These are phyloP conservation scores for Magnusiomyces sp. DNA, from an alignment of 1,139 yeast genomes.

Conservation along the genomic window DNA sequence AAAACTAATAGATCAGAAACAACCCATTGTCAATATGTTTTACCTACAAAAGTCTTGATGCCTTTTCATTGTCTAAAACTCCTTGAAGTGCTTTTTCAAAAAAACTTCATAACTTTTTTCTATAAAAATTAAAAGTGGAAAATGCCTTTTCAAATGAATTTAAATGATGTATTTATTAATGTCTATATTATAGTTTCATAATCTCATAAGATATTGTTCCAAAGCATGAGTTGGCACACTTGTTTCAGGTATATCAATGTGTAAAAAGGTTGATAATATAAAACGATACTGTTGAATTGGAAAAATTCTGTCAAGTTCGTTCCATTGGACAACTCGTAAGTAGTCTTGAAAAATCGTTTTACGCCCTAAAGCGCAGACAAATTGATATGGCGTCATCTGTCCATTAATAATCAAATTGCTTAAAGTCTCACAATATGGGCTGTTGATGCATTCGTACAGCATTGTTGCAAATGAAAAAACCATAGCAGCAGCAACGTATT, in stretches of 20 bases:
- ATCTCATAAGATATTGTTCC: not conserved
- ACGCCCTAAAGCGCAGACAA: slow-evolving; percentile 1
- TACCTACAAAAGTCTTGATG: too few species aligned
- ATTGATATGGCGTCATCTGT: not conserved
- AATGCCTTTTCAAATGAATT: not conserved
- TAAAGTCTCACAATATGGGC: not conserved
- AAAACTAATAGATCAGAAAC: too few species aligned
- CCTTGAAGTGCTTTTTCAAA: too few species aligned
- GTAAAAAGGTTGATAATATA: slow-evolving; percentile 4
- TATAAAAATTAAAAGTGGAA: not conserved
- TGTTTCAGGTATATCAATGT: not conserved
- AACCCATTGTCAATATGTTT: too few species aligned
- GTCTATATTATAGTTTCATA: not conserved
- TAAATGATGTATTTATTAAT: not conserved
- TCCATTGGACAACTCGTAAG: slow-evolving; percentile 1
- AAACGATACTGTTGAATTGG: slow-evolving; percentile 5
- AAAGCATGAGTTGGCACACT: not conserved
- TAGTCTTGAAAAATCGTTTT: slow-evolving; percentile 2
- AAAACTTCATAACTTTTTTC: not conserved
- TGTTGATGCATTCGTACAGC: slow-evolving; percentile 5
- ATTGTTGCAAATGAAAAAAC: slow-evolving; percentile 4
- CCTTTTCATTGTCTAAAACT: too few species aligned
- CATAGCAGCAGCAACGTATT: not conserved
- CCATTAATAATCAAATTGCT: not conserved
- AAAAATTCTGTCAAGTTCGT: slow-evolving; percentile 1